Conservation (phyloP, 179 eudicot genomes). For the Gypsophila paniculata region DNA sequence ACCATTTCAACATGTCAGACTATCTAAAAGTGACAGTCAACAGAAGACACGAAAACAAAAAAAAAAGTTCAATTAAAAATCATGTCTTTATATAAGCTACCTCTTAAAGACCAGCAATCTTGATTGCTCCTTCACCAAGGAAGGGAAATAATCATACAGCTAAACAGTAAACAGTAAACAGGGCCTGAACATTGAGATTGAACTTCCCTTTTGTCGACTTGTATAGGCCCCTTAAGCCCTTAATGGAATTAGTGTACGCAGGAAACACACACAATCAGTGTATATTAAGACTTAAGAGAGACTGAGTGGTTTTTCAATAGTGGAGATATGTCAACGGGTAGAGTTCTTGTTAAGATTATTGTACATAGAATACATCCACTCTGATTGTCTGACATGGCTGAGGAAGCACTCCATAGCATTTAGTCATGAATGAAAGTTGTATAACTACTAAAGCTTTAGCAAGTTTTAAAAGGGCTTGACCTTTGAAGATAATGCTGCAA, state of each 20-base stretch:
- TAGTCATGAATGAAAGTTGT: constrained; percentile 1
- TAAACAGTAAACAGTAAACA: not conserved
- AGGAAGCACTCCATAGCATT: not conserved
- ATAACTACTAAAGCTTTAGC: constrained; percentile 8
- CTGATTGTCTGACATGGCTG: constrained; percentile 12
- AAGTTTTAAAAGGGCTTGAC: constrained; percentile 32
- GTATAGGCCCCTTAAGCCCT: no score
- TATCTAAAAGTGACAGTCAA: not conserved
- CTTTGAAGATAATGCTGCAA: constrained; percentile 46
- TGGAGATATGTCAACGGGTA: not conserved
- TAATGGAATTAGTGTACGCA: no score
- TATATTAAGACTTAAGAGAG: not conserved
- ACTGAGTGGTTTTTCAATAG: not conserved
- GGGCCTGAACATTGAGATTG: not conserved
- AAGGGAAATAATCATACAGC: not conserved
- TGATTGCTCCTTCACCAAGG: not conserved
- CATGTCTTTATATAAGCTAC: not conserved
- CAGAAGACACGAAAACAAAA: not conserved
- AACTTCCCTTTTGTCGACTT: not conserved
- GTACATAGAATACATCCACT: not conserved
- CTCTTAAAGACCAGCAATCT: not conserved
- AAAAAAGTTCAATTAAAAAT: not conserved
- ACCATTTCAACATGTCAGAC: not conserved
- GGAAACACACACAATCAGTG: not conserved
- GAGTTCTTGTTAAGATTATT: not conserved